phyloP scores from a whole-genome alignment of 345 rosid genomes.

The Barbarea vulgaris region DNA sequence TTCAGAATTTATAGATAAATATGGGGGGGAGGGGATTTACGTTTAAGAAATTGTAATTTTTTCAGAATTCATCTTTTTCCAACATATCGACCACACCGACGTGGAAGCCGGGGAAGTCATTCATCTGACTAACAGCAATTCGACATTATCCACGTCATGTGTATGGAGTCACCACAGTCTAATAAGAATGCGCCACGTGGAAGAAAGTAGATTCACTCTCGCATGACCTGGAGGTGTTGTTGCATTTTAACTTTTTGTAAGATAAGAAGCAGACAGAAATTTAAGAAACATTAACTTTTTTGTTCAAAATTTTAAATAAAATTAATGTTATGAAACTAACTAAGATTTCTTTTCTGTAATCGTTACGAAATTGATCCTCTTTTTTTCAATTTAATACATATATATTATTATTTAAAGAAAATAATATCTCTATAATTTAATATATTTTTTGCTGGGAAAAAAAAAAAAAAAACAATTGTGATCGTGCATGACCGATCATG shows the following conservation, averaged over 20 bases:
- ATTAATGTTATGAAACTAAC: not conserved
- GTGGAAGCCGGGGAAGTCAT: not conserved
- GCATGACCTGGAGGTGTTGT: not conserved
- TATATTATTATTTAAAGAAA: not conserved
- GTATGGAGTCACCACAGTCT: not conserved
- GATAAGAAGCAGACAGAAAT: not conserved
- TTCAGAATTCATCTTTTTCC: not conserved
- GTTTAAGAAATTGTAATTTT: not conserved
- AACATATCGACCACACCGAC: not conserved
- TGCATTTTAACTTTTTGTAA: not conserved
- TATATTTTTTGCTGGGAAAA: not conserved
- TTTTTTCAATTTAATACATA: not conserved
- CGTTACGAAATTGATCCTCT: not conserved
- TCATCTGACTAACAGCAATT: not conserved
- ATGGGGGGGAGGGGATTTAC: too few species aligned
- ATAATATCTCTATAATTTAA: not conserved
- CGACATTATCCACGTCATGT: not conserved
- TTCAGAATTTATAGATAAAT: not conserved
- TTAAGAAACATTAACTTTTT: not conserved
- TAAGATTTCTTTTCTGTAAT: constrained; percentile 15
- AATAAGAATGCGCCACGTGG: constrained; percentile 7
- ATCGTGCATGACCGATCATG: constrained; percentile 41
- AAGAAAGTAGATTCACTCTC: not conserved
- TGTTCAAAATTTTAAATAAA: not conserved
- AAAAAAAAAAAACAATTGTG: not conserved